Conservation (phyloP, 225 moss, liverwort and hornwort species). For the Marchantia paleacea region DNA sequence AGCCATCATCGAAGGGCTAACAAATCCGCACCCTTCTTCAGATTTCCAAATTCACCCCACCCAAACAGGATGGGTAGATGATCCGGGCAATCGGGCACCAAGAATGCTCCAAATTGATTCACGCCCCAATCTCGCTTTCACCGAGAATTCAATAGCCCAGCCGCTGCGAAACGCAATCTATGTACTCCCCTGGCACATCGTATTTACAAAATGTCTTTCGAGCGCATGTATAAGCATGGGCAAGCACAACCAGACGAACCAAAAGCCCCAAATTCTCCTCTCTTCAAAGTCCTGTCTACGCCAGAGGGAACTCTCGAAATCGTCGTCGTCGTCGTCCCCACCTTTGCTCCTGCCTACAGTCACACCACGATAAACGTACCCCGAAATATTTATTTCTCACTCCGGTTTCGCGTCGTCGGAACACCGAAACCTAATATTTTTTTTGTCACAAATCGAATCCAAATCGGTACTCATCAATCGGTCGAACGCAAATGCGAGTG, state of each 20-base stretch:
- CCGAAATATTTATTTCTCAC: neutral
- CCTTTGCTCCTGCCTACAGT: neutral
- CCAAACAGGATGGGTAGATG: too few relatives aligned
- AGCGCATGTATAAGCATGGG: neutral
- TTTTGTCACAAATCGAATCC: neutral
- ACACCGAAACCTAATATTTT: neutral
- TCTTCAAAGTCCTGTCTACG: neutral
- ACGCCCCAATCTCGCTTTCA: neutral
- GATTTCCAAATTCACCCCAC: conserved; percentile 1
- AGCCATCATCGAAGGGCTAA: conserved; percentile 14
- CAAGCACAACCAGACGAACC: neutral
- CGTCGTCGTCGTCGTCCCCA: neutral
- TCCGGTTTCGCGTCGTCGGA: neutral
- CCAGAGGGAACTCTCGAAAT: neutral
- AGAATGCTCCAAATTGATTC: neutral
- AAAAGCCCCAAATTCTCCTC: neutral
- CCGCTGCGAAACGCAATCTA: neutral
- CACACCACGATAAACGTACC: neutral
- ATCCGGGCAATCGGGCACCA: neutral
- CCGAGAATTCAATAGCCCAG: neutral
- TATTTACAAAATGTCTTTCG: neutral
- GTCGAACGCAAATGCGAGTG: neutral
- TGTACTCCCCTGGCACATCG: neutral
- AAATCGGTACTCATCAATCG: neutral
- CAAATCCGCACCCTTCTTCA: neutral